These are phyloP conservation scores for Parathielavia appendiculata DNA, from an alignment of 495 filamentous ascomycete species.

Conservation along the genomic window DNA sequence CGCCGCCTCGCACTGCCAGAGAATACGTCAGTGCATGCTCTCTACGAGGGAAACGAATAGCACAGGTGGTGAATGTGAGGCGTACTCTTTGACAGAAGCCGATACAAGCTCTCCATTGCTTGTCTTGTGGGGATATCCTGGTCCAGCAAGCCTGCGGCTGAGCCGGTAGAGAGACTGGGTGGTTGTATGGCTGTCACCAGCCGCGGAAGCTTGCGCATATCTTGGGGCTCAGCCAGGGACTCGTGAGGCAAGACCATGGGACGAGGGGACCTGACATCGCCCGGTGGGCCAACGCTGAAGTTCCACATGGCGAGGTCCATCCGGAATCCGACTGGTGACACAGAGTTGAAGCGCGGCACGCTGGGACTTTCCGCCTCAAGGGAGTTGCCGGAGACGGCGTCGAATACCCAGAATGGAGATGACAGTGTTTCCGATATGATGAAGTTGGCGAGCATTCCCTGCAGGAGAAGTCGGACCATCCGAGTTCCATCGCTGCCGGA, in stretches of 20 bases:
- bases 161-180: not conserved
- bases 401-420: conserved; percentile 25
- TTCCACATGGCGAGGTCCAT: conserved; percentile 21
- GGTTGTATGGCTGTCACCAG: not conserved
- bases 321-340: conserved; percentile 11
- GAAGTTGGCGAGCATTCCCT: conserved; percentile 25
- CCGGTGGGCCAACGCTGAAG: not conserved
- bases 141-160: not conserved
- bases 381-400: not conserved
- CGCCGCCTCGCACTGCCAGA: conserved; percentile 7
- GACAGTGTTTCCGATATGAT: conserved; percentile 17
- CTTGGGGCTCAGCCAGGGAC: not conserved
- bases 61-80: not conserved
- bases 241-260: not conserved
- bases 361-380: conserved; percentile 20
- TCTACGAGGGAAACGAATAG: not conserved
- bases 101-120: conserved; percentile 17
- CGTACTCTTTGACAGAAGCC: conserved; percentile 10
- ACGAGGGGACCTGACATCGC: not conserved
- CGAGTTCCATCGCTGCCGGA: not conserved
- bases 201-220: conserved; percentile 1
- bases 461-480: conserved; percentile 12
- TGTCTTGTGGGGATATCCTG: conserved; percentile 1
- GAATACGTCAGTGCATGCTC: not conserved
- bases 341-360: not conserved